Percentiles rank a stretch among this genome's conserved stretches.
Evolutionary conservation across 306 rosid species (phyloP).

Genomic region (Mimosa pudica): DNA sequence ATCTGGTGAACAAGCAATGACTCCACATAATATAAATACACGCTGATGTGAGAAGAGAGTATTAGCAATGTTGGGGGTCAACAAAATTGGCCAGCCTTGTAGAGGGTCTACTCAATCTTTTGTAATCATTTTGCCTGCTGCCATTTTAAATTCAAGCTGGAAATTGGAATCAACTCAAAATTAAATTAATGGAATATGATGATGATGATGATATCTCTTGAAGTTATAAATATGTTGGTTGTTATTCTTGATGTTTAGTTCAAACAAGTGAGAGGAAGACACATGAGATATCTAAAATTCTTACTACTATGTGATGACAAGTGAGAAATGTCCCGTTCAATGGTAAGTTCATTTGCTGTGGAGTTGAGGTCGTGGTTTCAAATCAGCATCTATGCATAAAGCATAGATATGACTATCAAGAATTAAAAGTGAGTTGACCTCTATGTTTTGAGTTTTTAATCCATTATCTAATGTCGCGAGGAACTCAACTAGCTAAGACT

Average conservation of each 20-base stretch:
- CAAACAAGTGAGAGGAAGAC: background rate
- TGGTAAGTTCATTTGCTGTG: no score
- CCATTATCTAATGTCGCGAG: no score
- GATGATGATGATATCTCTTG: background rate
- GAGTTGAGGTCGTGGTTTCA: no score
- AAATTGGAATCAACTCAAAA: constrained; percentile 23
- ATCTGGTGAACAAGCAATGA: background rate
- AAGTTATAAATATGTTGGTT: background rate
- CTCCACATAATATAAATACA: background rate
- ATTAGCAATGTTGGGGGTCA: background rate
- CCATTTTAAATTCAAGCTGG: constrained; percentile 3
- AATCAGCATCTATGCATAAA: no score
- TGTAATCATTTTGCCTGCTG: background rate
- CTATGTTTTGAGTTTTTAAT: no score
- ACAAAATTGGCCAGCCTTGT: background rate
- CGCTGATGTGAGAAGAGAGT: background rate
- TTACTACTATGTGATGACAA: no score
- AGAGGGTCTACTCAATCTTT: background rate
- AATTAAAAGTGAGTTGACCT: no score
- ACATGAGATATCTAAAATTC: background rate
- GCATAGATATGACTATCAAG: no score
- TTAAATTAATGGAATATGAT: constrained; percentile 1
- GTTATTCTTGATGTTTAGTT: background rate
- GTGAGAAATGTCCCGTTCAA: no score
- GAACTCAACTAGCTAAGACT: no score